phyloP scores from a whole-genome alignment of 495 filamentous ascomycete genomes.

The Neurospora sp. region DNA sequence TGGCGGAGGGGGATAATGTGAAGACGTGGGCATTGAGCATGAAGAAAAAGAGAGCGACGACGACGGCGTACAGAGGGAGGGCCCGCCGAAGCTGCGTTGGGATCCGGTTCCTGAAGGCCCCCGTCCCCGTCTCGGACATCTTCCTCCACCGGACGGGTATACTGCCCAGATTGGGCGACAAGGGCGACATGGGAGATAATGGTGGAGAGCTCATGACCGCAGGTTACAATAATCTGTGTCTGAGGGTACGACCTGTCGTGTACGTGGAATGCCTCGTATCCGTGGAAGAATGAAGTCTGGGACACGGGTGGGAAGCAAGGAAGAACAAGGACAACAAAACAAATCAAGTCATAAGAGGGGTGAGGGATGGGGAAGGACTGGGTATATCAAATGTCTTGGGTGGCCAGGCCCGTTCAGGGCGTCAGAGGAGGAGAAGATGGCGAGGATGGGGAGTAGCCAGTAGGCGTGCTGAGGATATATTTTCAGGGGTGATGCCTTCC shows the following conservation, averaged over 20 bases:
- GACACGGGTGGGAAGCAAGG: neutral
- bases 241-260: neutral
- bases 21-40: slow-evolving; percentile 28
- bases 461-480: neutral
- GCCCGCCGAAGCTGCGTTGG: slow-evolving; percentile 22
- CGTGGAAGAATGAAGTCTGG: neutral
- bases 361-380: neutral
- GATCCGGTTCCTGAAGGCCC: slow-evolving; percentile 16
- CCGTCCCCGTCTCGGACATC: neutral
- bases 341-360: neutral
- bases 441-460: neutral
- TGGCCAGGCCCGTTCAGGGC: neutral
- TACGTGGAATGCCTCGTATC: neutral
- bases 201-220: slow-evolving; percentile 11
- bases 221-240: neutral
- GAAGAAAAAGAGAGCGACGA: slow-evolving; percentile 21
- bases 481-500: too few relatives aligned
- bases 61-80: slow-evolving; percentile 17
- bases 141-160: slow-evolving; percentile 13
- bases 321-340: neutral
- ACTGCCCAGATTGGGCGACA: slow-evolving; percentile 13
- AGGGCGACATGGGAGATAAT: slow-evolving; percentile 13
- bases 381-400: neutral
- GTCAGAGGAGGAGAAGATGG: neutral
- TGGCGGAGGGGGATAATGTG: neutral